A percentile compares a stretch with the other conserved stretches of the same genome.
Evolutionary conservation across 1,284 basidiomycete species (phyloP).

Genomic region (Macrocystidia cucumis): DNA sequence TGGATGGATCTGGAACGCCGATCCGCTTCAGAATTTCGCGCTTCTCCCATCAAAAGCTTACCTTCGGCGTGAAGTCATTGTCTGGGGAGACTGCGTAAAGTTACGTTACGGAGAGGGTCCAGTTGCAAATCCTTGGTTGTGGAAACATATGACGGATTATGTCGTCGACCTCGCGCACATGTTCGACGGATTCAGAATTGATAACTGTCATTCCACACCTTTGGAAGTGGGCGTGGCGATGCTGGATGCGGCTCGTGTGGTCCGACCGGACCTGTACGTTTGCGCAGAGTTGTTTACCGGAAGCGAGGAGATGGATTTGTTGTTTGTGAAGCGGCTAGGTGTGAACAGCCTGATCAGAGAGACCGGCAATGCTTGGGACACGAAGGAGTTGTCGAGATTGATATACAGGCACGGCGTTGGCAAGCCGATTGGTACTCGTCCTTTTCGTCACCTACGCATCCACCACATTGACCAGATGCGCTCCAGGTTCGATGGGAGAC

Average conservation of each 20-base stretch:
- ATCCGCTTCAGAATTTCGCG: slow-evolving; percentile 94
- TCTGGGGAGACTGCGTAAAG: slow-evolving; percentile 98
- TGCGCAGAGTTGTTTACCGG: slow-evolving; percentile 98
- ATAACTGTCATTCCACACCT: slow-evolving; percentile 98
- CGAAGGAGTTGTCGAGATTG: slow-evolving; percentile 81
- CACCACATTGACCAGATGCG: slow-evolving; percentile 1
- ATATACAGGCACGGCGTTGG: slow-evolving; percentile 85
- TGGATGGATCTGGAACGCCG: slow-evolving; percentile 98
- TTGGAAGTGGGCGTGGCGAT: slow-evolving; percentile 88
- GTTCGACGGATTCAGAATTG: slow-evolving; percentile 95
- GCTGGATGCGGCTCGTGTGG: slow-evolving; percentile 85
- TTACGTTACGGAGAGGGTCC: slow-evolving; percentile 83
- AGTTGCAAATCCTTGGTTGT: slow-evolving; percentile 88
- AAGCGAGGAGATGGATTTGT: slow-evolving; percentile 85
- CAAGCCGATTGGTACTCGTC: slow-evolving; percentile 78
- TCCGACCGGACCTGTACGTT: slow-evolving; percentile 90
- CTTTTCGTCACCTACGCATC: neutral
- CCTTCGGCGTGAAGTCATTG: slow-evolving; percentile 92
- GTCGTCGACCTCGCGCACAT: slow-evolving; percentile 71
- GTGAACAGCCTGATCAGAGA: slow-evolving; percentile 91
- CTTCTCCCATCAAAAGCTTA: slow-evolving; percentile 95
- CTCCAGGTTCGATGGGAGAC: slow-evolving; percentile 81
- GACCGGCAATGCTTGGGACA: slow-evolving; percentile 83
- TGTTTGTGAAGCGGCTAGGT: slow-evolving; percentile 87
- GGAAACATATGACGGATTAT: slow-evolving; percentile 90